These are phyloP conservation scores for Nakataea oryzae DNA, from an alignment of 2,329 filamentous ascomycete species.

Conservation along the genomic window DNA sequence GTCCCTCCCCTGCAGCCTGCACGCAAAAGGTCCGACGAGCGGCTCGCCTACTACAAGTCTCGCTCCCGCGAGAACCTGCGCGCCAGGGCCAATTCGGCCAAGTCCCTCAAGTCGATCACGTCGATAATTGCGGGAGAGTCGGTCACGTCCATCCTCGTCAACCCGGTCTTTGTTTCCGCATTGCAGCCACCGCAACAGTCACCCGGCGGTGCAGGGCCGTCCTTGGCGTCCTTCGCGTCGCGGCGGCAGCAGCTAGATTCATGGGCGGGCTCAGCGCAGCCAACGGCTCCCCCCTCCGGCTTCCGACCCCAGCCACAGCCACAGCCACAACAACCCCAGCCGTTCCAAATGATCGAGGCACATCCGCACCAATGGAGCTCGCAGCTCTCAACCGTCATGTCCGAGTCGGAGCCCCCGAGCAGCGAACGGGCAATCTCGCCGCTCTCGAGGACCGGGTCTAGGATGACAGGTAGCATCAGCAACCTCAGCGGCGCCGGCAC, in stretches of 20 bases:
- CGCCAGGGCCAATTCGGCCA: slow-evolving; percentile 24
- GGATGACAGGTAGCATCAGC: slow-evolving; percentile 26
- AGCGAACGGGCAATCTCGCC: slow-evolving; percentile 32
- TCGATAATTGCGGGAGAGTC: slow-evolving; percentile 42
- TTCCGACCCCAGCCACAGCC: slow-evolving; percentile 3
- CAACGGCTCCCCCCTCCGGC: not conserved
- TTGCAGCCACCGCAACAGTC: slow-evolving; percentile 7
- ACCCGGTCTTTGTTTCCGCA: slow-evolving; percentile 28
- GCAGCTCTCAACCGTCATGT: slow-evolving; percentile 53
- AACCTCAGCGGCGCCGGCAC: slow-evolving; percentile 12
- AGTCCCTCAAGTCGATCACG: slow-evolving; percentile 39
- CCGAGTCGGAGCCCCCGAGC: slow-evolving; percentile 47
- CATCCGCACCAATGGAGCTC: slow-evolving; percentile 52
- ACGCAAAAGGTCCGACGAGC: slow-evolving; percentile 36
- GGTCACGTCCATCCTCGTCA: slow-evolving; percentile 23
- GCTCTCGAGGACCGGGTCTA: slow-evolving; percentile 36
- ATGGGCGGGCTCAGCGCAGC: not conserved
- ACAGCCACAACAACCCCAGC: not conserved
- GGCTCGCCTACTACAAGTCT: slow-evolving; percentile 35
- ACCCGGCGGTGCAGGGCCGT: not conserved
- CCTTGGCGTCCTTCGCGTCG: not conserved
- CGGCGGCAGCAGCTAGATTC: slow-evolving; percentile 1
- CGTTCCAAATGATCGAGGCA: slow-evolving; percentile 32
- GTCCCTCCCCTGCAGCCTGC: slow-evolving; percentile 43
- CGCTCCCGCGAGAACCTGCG: slow-evolving; percentile 43